Percentiles rank a stretch among this genome's conserved stretches.
These are phyloP conservation scores for Orbilia oligospora DNA, from an alignment of 2,329 filamentous ascomycete genomes.

Conservation along the genomic window DNA sequence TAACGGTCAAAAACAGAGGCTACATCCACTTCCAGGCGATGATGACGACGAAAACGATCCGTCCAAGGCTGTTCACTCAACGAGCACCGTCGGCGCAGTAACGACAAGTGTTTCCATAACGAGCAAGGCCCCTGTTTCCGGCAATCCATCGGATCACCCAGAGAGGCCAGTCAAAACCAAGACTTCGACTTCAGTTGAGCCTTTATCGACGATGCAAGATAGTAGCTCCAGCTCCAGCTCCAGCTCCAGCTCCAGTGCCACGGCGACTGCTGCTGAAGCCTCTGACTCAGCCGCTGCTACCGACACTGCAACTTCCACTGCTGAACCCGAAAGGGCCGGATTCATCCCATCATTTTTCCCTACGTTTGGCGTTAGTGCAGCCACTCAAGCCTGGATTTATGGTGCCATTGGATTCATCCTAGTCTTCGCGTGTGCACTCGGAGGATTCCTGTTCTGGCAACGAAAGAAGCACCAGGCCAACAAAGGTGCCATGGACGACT, in stretches of 20 bases:
- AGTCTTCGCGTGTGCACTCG: conserved; percentile 84
- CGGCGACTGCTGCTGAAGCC: conserved; percentile 58
- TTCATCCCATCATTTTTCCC: conserved; percentile 89
- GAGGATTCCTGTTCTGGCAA: conserved; percentile 84
- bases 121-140: conserved; percentile 53
- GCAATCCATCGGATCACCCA: conserved; percentile 69
- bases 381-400: conserved; percentile 94
- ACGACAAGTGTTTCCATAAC: conserved; percentile 51
- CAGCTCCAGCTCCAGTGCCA: conserved; percentile 57
- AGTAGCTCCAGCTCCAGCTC: conserved; percentile 57
- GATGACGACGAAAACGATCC: conserved; percentile 77
- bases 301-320: conserved; percentile 26
- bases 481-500: conserved; percentile 79
- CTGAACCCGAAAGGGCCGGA: conserved; percentile 67
- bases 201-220: conserved; percentile 62
- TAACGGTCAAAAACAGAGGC: conserved; percentile 79
- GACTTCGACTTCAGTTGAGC: conserved; percentile 63
- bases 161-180: conserved; percentile 75
- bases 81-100: conserved; percentile 61
- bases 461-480: conserved; percentile 79
- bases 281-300: conserved; percentile 61
- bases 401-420: conserved; percentile 87
- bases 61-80: conserved; percentile 69
- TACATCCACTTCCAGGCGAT: conserved; percentile 83
- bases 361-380: conserved; percentile 87